These are phyloP conservation scores for Sugiyamaella lignohabitans DNA, from an alignment of 805 yeast species.

Conservation along the genomic window DNA sequence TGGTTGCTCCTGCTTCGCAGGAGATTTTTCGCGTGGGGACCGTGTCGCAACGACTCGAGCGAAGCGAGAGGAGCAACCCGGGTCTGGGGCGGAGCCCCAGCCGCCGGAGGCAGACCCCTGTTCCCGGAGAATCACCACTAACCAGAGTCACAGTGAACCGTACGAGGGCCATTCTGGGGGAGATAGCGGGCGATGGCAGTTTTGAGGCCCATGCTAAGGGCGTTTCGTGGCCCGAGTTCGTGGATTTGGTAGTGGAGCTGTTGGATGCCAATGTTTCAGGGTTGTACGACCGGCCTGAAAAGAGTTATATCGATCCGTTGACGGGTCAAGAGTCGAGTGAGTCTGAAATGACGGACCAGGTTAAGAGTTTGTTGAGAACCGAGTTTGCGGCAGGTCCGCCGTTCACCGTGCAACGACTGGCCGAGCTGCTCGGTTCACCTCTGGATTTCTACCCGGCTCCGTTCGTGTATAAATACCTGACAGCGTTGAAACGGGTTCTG, in stretches of 20 bases:
- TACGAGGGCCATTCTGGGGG: background rate
- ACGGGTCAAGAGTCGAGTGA: conserved; percentile 15
- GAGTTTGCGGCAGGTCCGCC: conserved; percentile 31
- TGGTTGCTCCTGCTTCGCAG: too few species aligned
- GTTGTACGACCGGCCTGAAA: conserved; percentile 6
- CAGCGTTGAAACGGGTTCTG: conserved; percentile 25
- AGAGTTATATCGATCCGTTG: conserved; percentile 18
- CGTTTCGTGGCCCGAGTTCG: background rate
- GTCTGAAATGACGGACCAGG: conserved; percentile 7
- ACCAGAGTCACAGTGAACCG: too few species aligned
- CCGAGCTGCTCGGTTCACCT: conserved; percentile 31
- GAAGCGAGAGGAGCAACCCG: too few species aligned
- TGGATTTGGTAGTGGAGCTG: background rate
- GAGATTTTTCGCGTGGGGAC: too few species aligned
- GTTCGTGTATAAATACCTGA: conserved; percentile 24
- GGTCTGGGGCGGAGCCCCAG: too few species aligned
- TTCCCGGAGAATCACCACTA: too few species aligned
- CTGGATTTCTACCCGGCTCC: conserved; percentile 19
- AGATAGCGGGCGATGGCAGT: background rate
- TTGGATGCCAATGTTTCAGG: background rate
- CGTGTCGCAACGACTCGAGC: too few species aligned
- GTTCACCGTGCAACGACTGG: conserved; percentile 34
- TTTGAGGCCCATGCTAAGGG: background rate
- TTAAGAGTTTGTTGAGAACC: conserved; percentile 11
- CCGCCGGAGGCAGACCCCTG: too few species aligned